phyloP scores from a whole-genome alignment of 345 rosid genomes.

The Tarenaya hassleriana region DNA sequence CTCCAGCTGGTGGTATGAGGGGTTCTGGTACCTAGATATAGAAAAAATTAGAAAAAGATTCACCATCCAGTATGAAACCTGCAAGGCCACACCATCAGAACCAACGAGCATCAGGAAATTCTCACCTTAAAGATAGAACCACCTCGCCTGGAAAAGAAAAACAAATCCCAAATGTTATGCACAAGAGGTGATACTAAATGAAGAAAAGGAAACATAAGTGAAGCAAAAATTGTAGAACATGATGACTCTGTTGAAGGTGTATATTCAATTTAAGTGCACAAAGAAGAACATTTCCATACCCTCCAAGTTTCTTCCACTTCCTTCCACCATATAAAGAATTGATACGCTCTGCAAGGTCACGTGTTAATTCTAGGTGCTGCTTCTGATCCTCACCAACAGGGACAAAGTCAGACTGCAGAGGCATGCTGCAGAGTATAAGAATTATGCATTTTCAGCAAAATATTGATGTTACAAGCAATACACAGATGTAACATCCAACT shows the following conservation, averaged over 20 bases:
- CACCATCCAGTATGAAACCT: conserved; percentile 10
- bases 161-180: conserved; percentile 16
- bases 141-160: conserved; percentile 52
- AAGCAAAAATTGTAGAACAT: conserved; percentile 5
- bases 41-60: conserved; percentile 15
- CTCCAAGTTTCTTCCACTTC: conserved; percentile 97
- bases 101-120: conserved; percentile 21
- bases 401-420: conserved; percentile 78
- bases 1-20: conserved; percentile 83
- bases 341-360: conserved; percentile 77
- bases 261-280: conserved; percentile 7
- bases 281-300: conserved; percentile 38
- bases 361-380: conserved; percentile 89
- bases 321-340: conserved; percentile 83
- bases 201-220: background rate
- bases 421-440: conserved; percentile 43
- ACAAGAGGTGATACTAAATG: background rate
- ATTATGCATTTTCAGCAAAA: conserved; percentile 26
- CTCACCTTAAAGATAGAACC: conserved; percentile 77
- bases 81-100: conserved; percentile 21
- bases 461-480: conserved; percentile 15
- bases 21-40: conserved; percentile 71
- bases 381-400: conserved; percentile 99
- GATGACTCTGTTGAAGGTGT: conserved; percentile 11
- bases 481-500: conserved; percentile 11